Conservation (phyloP, 257 asterid species). For the Prunella vulgaris region DNA sequence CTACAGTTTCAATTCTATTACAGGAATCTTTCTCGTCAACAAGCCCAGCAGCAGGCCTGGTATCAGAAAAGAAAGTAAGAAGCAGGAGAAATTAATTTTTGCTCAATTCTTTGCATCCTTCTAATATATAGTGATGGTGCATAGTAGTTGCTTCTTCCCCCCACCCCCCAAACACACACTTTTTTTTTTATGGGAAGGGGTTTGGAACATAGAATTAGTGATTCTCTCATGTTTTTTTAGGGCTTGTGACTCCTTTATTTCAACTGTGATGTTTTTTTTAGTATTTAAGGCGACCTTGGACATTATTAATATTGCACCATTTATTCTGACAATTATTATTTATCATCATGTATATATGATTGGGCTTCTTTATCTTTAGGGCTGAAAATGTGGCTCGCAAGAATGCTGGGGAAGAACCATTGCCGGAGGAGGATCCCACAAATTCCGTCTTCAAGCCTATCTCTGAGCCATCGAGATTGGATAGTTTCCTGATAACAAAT, state of each 20-base stretch:
- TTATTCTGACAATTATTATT: background rate
- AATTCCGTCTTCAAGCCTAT: conserved; percentile 85
- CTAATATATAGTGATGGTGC: background rate
- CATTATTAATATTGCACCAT: background rate
- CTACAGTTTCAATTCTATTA: conserved; percentile 88
- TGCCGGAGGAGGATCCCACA: conserved; percentile 95
- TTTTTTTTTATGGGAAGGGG: background rate
- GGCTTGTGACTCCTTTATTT: background rate
- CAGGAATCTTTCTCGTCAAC: conserved; percentile 92
- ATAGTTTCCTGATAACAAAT: conserved; percentile 84
- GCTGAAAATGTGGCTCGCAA: conserved; percentile 71
- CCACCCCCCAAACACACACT: too few species aligned
- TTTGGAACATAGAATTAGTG: background rate
- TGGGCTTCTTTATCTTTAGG: conserved; percentile 34
- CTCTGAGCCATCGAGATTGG: conserved; percentile 93
- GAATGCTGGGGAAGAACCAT: conserved; percentile 90
- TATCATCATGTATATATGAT: background rate
- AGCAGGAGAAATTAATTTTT: background rate
- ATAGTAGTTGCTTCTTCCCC: background rate
- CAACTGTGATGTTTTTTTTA: background rate
- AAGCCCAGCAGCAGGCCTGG: conserved; percentile 96
- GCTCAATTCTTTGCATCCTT: background rate
- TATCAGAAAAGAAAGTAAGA: conserved; percentile 91
- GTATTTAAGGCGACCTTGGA: background rate
- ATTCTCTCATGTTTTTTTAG: background rate